Evolutionary conservation across 371 early-diverging fungal species (phyloP).

Genomic region (Capniomyces stellatus): DNA sequence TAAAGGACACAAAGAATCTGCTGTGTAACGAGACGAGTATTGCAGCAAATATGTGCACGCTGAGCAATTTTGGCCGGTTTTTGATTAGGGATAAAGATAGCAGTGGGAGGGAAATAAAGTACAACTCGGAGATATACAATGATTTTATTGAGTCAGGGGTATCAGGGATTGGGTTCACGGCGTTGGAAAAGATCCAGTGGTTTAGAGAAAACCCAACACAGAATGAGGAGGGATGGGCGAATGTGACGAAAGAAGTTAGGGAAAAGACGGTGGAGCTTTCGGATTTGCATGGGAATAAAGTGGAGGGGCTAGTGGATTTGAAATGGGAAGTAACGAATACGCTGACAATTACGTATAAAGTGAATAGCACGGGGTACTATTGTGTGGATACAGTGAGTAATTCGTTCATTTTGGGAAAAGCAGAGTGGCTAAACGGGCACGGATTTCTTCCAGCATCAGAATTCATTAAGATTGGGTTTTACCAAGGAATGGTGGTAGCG

Average conservation of each 20-base stretch:
- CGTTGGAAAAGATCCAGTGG: background rate
- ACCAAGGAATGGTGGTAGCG: constrained; percentile 41
- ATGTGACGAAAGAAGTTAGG: background rate
- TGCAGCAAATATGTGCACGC: background rate
- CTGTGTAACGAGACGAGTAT: background rate
- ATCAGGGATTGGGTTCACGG: background rate
- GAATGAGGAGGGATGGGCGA: background rate
- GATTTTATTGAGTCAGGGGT: background rate
- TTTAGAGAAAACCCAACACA: background rate
- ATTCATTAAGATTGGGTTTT: constrained; percentile 69
- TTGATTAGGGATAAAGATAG: background rate
- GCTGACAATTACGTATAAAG: constrained; percentile 15
- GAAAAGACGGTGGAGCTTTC: background rate
- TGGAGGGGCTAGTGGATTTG: background rate
- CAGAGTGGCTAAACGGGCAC: constrained; percentile 58
- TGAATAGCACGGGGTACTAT: constrained; percentile 23
- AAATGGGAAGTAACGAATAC: constrained; percentile 13
- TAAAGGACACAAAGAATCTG: too few relatives aligned
- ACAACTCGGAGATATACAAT: background rate
- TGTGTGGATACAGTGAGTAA: constrained; percentile 19
- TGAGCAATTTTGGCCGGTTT: background rate
- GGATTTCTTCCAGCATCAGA: constrained; percentile 68
- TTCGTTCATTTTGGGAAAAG: constrained; percentile 31
- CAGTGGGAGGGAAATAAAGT: background rate
- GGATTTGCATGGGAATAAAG: background rate